These are phyloP conservation scores for Radiomyces spectabilis DNA, from an alignment of 192 early-diverging fungal genomes.

Conservation along the genomic window DNA sequence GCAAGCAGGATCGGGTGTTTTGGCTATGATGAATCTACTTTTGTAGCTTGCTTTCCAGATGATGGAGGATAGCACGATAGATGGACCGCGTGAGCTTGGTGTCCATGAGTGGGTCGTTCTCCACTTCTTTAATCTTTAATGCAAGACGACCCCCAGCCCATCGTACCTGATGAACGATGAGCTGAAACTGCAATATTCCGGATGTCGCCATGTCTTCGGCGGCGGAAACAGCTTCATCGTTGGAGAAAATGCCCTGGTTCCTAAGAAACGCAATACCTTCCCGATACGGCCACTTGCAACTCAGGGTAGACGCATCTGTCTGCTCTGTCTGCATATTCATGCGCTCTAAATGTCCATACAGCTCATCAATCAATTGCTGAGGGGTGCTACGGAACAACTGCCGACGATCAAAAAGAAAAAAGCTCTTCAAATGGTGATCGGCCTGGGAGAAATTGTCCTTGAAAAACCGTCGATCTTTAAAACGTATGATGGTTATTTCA, in stretches of 20 bases:
- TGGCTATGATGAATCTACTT: neutral
- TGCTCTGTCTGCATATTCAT: neutral
- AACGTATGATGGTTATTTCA: too few species aligned
- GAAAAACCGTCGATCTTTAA: neutral
- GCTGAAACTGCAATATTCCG: neutral
- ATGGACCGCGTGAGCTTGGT: neutral
- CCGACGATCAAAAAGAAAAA: constrained; percentile 9
- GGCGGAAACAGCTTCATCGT: neutral
- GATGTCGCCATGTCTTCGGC: neutral
- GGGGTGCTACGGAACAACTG: constrained; percentile 9
- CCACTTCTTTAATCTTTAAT: constrained; percentile 14
- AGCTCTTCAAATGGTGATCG: neutral
- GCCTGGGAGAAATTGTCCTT: neutral
- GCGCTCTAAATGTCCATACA: neutral
- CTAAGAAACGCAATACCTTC: too few species aligned
- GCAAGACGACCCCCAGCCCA: constrained; percentile 14
- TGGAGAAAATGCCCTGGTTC: too few species aligned
- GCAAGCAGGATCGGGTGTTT: too few species aligned
- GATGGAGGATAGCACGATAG: neutral
- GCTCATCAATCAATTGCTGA: constrained; percentile 1
- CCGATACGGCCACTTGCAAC: neutral
- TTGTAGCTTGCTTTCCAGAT: neutral
- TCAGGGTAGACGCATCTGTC: neutral
- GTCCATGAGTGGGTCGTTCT: neutral
- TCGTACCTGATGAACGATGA: constrained; percentile 15